These are phyloP conservation scores for Apiospora aurea DNA, from an alignment of 2,329 filamentous ascomycete genomes.

Conservation along the genomic window DNA sequence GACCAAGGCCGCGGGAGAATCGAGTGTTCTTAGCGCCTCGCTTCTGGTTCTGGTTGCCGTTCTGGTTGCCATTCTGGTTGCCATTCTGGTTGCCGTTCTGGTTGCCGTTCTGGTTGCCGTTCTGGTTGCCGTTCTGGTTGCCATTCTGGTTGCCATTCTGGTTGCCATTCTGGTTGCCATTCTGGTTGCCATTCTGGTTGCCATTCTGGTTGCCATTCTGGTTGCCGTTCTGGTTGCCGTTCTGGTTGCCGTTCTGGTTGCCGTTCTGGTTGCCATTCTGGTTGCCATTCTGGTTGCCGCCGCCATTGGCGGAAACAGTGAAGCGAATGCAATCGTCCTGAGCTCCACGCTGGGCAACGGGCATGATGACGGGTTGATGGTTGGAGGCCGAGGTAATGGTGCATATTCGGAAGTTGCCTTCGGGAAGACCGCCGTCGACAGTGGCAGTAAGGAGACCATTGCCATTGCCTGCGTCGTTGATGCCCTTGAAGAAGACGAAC, in stretches of 20 bases:
- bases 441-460: slow-evolving; percentile 59
- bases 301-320: slow-evolving; percentile 28
- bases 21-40: neutral
- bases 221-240: slow-evolving; percentile 35
- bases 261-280: neutral
- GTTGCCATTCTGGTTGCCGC: slow-evolving; percentile 29
- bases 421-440: slow-evolving; percentile 64
- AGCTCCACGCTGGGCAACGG: slow-evolving; percentile 69
- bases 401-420: slow-evolving; percentile 70
- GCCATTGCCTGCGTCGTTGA: slow-evolving; percentile 66
- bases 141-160: slow-evolving; percentile 34
- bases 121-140: slow-evolving; percentile 34
- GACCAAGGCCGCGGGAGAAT: neutral
- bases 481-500: slow-evolving; percentile 71
- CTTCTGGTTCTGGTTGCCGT: slow-evolving; percentile 31
- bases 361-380: slow-evolving; percentile 71
- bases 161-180: slow-evolving; percentile 32
- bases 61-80: slow-evolving; percentile 30
- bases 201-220: neutral
- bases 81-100: slow-evolving; percentile 32
- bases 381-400: slow-evolving; percentile 67
- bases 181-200: slow-evolving; percentile 25
- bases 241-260: slow-evolving; percentile 32
- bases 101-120: slow-evolving; percentile 27
- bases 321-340: slow-evolving; percentile 66